These are phyloP conservation scores for Pyrenula aspistea DNA, from an alignment of 495 filamentous ascomycete species.

Conservation along the genomic window DNA sequence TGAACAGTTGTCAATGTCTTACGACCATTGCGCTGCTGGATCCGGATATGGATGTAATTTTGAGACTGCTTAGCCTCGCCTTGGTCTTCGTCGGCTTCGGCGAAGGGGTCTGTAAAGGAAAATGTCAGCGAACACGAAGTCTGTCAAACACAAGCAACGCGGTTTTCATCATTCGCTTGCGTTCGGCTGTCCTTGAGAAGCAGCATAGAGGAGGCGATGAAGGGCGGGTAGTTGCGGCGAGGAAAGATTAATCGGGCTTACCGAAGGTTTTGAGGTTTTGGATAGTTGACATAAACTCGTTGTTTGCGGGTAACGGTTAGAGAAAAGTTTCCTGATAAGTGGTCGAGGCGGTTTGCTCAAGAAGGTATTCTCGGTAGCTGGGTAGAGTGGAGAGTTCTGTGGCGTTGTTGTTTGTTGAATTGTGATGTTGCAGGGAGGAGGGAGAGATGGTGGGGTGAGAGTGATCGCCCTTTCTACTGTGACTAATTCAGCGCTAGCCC, in stretches of 20 bases:
- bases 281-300: slow-evolving; percentile 95
- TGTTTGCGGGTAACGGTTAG: slow-evolving; percentile 19
- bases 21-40: slow-evolving; percentile 99
- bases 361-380: background rate
- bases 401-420: background rate
- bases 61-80: slow-evolving; percentile 86
- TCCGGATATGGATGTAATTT: slow-evolving; percentile 99
- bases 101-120: slow-evolving; percentile 99
- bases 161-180: slow-evolving; percentile 23
- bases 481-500: background rate
- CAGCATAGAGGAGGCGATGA: background rate
- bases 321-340: slow-evolving; percentile 4
- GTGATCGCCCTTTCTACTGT: background rate
- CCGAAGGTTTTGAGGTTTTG: slow-evolving; percentile 99
- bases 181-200: background rate
- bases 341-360: background rate
- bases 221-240: slow-evolving; percentile 2
- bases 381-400: background rate
- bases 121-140: slow-evolving; percentile 1
- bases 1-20: slow-evolving; percentile 99
- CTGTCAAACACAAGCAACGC: slow-evolving; percentile 5
- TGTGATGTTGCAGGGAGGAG: slow-evolving; percentile 5
- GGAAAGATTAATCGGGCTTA: slow-evolving; percentile 40
- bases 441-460: slow-evolving; percentile 10
- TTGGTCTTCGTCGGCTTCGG: slow-evolving; percentile 99